Percentiles rank a stretch among this genome's conserved stretches.
Evolutionary conservation across 345 rosid species (phyloP).

Genomic region (Salix exigua): DNA sequence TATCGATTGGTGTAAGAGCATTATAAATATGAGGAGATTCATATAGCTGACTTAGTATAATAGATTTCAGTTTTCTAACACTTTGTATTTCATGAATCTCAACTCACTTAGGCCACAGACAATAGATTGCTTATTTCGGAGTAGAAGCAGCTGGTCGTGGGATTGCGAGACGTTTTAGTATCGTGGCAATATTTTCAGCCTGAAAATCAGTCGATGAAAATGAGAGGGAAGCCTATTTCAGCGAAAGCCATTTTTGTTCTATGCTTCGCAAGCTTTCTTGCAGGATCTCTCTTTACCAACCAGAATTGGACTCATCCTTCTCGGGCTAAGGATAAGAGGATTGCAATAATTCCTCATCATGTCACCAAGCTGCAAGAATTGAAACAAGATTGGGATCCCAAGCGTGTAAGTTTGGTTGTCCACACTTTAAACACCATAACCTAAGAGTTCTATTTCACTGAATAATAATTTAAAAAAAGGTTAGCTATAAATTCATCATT

Average conservation of each 20-base stretch:
- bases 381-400: constrained; percentile 54
- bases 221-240: constrained; percentile 63
- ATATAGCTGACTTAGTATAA: too few species aligned
- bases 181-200: constrained; percentile 16
- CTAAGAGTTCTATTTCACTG: too few species aligned
- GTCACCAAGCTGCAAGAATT: constrained; percentile 17
- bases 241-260: constrained; percentile 57
- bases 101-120: neutral
- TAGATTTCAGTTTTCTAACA: too few species aligned
- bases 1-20: too few species aligned
- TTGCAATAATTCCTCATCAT: constrained; percentile 23
- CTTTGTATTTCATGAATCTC: too few species aligned
- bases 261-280: constrained; percentile 69
- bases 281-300: constrained; percentile 58
- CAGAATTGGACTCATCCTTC: constrained; percentile 34
- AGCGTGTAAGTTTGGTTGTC: constrained; percentile 48
- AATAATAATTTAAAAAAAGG: too few species aligned
- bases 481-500: too few species aligned
- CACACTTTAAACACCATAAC: neutral
- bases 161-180: constrained; percentile 9
- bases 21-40: too few species aligned
- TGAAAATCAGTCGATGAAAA: constrained; percentile 37
- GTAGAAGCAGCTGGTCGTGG: constrained; percentile 13
- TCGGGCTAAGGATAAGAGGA: constrained; percentile 20
- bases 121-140: constrained; percentile 6